These are phyloP conservation scores for Biscogniauxia marginata DNA, from an alignment of 2,329 filamentous ascomycete genomes.

Conservation along the genomic window DNA sequence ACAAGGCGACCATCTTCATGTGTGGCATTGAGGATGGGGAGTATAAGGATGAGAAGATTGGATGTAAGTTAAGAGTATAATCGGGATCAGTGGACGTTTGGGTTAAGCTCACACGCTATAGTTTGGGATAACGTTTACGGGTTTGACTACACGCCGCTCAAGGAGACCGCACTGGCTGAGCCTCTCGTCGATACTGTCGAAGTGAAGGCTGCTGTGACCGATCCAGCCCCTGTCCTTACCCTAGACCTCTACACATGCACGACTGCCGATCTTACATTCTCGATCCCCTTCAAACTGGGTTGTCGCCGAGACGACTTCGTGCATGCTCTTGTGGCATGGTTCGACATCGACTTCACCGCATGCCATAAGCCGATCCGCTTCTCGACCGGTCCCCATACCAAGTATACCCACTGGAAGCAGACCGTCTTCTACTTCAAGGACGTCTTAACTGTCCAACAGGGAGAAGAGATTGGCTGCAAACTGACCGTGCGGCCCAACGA, in stretches of 20 bases:
- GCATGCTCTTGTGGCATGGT: conserved; percentile 96
- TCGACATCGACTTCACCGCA: conserved; percentile 97
- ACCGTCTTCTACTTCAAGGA: conserved; percentile 98
- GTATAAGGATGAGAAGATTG: conserved; percentile 99
- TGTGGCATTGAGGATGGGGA: conserved; percentile 98
- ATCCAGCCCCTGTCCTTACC: conserved; percentile 79
- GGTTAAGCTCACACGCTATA: conserved; percentile 40
- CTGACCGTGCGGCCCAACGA: conserved; percentile 85
- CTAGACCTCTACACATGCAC: conserved; percentile 93
- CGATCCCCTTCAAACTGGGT: conserved; percentile 70
- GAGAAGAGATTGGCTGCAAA: conserved; percentile 72
- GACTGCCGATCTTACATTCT: conserved; percentile 79
- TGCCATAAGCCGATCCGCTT: conserved; percentile 98
- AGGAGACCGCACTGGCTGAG: conserved; percentile 89
- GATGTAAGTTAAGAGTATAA: conserved; percentile 64
- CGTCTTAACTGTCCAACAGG: conserved; percentile 85
- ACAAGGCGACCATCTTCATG: conserved; percentile 97
- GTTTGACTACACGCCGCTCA: conserved; percentile 93
- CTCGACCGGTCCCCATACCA: conserved; percentile 95
- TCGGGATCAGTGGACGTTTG: background rate
- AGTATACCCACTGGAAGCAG: conserved; percentile 99
- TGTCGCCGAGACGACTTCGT: conserved; percentile 89
- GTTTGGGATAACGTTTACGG: conserved; percentile 99
- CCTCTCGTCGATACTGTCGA: conserved; percentile 97
- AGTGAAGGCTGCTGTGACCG: conserved; percentile 93